phyloP scores from a whole-genome alignment of 345 rosid genomes.

The Ricinus communis region DNA sequence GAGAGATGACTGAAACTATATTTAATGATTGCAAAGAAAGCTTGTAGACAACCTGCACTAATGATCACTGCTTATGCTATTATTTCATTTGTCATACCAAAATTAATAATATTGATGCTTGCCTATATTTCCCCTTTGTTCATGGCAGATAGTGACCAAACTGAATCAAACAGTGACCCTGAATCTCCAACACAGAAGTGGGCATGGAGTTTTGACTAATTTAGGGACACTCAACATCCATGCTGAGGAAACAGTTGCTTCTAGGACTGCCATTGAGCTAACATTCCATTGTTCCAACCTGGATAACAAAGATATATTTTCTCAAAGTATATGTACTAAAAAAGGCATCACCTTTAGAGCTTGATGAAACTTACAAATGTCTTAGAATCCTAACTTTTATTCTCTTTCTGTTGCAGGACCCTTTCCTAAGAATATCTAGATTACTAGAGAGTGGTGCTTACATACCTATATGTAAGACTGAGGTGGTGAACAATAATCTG shows the following conservation, averaged over 20 bases:
- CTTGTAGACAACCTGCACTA: background rate
- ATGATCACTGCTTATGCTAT: background rate
- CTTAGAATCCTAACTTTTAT: background rate
- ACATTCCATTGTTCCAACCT: slow-evolving; percentile 49
- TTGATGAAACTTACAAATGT: background rate
- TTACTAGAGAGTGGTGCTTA: slow-evolving; percentile 48
- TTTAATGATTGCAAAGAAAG: background rate
- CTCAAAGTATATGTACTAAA: slow-evolving; percentile 63
- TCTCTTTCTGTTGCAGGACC: slow-evolving; percentile 47
- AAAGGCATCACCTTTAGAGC: background rate
- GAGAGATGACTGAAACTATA: background rate
- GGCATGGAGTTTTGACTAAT: slow-evolving; percentile 38
- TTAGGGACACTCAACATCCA: slow-evolving; percentile 60
- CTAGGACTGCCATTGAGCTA: slow-evolving; percentile 59
- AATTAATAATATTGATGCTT: background rate
- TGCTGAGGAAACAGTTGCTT: slow-evolving; percentile 70
- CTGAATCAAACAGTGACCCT: slow-evolving; percentile 48
- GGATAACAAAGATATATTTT: slow-evolving; percentile 73
- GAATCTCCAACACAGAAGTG: slow-evolving; percentile 43
- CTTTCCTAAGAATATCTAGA: slow-evolving; percentile 82
- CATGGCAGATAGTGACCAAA: slow-evolving; percentile 65
- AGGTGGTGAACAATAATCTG: slow-evolving; percentile 66
- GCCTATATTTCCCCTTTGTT: background rate
- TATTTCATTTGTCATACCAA: too few relatives aligned
- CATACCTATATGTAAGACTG: slow-evolving; percentile 76